phyloP scores from a whole-genome alignment of 352 stramenopile species.

The Pythium pyrilobum region DNA sequence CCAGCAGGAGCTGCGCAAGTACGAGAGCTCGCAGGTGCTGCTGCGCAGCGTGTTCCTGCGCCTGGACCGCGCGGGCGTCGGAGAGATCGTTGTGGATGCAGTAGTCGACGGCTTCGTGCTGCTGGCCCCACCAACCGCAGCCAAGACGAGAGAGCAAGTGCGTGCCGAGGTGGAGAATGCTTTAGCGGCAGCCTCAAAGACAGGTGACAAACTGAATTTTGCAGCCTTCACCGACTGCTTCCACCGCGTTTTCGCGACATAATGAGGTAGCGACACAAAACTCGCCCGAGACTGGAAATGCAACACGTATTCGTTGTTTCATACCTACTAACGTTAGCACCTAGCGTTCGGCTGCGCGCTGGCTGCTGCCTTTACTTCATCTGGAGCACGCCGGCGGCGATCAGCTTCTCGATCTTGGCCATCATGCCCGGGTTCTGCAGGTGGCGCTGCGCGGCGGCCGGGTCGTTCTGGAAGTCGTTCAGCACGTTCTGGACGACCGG shows the following conservation, averaged over 20 bases:
- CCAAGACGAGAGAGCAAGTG: not conserved
- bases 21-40: constrained; percentile 25
- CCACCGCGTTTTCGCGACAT: not conserved
- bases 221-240: constrained; percentile 10
- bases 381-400: constrained; percentile 97
- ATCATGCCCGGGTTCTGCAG: constrained; percentile 94
- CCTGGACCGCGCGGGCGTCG: constrained; percentile 11
- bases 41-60: constrained; percentile 30
- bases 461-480: constrained; percentile 97
- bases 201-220: constrained; percentile 1
- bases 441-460: constrained; percentile 85
- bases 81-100: constrained; percentile 5
- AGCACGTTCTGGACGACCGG: constrained; percentile 98
- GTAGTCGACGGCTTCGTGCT: constrained; percentile 14
- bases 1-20: constrained; percentile 19
- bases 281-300: too few species aligned
- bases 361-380: constrained; percentile 53
- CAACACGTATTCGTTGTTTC: too few species aligned
- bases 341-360: too few species aligned
- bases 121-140: constrained; percentile 14
- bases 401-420: constrained; percentile 99
- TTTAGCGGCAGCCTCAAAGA: not conserved
- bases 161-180: too few species aligned
- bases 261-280: too few species aligned
- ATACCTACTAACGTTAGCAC: not conserved